Percentiles rank a stretch among this genome's conserved stretches.
Conservation (phyloP, 2,329 filamentous ascomycete species). For the Sclerotinia subarctica region DNA sequence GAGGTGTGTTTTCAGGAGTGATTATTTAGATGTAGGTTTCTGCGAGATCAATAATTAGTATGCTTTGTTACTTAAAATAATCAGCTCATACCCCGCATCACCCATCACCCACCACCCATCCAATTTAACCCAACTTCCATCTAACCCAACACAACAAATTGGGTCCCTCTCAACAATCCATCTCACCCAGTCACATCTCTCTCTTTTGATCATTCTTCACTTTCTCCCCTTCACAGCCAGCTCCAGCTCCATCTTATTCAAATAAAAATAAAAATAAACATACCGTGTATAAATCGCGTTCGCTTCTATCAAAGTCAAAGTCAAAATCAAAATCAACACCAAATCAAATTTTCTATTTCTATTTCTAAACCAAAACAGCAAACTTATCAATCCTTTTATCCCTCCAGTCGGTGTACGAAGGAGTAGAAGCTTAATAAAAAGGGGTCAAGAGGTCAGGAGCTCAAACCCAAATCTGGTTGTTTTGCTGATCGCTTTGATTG, state of each 20-base stretch:
- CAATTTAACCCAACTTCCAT: no score
- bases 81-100: conserved; percentile 6
- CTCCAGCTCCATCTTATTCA: not conserved
- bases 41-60: not conserved
- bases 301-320: not conserved
- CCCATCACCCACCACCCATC: not conserved
- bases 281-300: not conserved
- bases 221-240: not conserved
- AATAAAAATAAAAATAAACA: not conserved
- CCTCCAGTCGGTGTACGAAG: not conserved
- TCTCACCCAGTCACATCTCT: not conserved
- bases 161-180: conserved; percentile 5
- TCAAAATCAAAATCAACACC: not conserved
- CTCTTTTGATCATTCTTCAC: not conserved
- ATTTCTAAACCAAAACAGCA: not conserved
- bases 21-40: conserved; percentile 5
- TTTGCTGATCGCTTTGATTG: not conserved
- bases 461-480: not conserved
- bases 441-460: conserved; percentile 3
- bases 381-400: not conserved
- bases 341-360: not conserved
- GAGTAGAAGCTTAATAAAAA: not conserved
- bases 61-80: not conserved
- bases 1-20: not conserved
- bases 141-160: not conserved